Conservation (phyloP, 495 filamentous ascomycete genomes). For the Lentithecium fluviatile region DNA sequence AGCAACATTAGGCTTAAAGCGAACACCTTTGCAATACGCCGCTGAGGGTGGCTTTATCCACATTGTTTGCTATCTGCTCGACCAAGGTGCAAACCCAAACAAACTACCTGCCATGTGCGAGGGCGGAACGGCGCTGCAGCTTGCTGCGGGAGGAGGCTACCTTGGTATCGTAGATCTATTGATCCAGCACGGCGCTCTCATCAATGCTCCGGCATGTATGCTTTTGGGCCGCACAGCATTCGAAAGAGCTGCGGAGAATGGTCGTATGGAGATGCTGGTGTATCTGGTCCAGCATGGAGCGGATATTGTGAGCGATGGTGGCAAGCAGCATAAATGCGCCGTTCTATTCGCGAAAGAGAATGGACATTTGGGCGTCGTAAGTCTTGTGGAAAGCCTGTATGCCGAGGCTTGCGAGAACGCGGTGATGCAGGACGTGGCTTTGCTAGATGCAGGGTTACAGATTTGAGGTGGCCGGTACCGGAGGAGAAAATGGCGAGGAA, state of each 20-base stretch:
- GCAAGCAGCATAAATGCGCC: slow-evolving; percentile 15
- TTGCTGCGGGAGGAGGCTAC: slow-evolving; percentile 34
- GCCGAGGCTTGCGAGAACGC: no score
- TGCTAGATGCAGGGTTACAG: no score
- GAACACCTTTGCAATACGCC: slow-evolving; percentile 40
- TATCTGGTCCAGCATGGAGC: slow-evolving; percentile 26
- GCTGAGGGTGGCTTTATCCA: slow-evolving; percentile 31
- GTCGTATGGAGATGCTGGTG: slow-evolving; percentile 50
- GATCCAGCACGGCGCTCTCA: slow-evolving; percentile 35
- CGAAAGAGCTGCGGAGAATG: slow-evolving; percentile 47
- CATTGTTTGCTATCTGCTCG: slow-evolving; percentile 39
- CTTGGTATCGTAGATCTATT: slow-evolving; percentile 30
- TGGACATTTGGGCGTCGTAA: slow-evolving; percentile 1
- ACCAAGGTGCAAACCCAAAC: slow-evolving; percentile 42
- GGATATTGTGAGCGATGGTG: slow-evolving; percentile 29
- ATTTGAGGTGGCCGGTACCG: no score
- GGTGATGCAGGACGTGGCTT: no score
- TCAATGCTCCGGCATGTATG: slow-evolving; percentile 16
- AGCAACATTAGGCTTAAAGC: background rate
- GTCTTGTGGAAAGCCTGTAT: background rate
- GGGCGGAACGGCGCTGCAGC: slow-evolving; percentile 36
- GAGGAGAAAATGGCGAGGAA: no score
- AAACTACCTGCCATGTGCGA: slow-evolving; percentile 22
- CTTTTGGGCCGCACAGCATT: slow-evolving; percentile 45
- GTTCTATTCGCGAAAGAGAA: slow-evolving; percentile 12